phyloP scores from a whole-genome alignment of 495 filamentous ascomycete genomes.

The Lineolata rhizophorae region DNA sequence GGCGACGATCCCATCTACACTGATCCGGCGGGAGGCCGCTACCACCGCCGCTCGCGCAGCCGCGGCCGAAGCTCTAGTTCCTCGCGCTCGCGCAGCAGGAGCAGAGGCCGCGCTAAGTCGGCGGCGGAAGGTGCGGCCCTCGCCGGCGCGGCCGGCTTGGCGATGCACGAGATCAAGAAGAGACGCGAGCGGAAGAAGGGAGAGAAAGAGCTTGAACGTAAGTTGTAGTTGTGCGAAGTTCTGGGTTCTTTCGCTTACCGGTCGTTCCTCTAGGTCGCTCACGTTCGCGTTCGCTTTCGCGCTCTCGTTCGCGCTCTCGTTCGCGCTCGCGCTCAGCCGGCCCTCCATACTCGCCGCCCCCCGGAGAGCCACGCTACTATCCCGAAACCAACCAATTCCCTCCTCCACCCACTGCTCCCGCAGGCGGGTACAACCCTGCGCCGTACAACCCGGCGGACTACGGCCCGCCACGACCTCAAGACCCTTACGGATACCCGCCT shows the following conservation, averaged over 20 bases:
- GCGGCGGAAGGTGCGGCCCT: conserved; percentile 47
- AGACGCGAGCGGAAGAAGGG: conserved; percentile 36
- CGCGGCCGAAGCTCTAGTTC: background rate
- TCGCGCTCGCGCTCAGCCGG: no score
- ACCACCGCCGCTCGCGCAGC: conserved; percentile 7
- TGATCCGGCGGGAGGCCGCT: conserved; percentile 6
- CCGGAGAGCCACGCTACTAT: conserved; percentile 14
- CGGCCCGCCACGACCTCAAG: conserved; percentile 5
- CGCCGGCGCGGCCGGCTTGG: conserved; percentile 52
- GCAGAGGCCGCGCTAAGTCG: conserved; percentile 26
- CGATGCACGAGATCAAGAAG: conserved; percentile 47
- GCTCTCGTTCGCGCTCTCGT: no score
- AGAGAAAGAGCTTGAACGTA: conserved; percentile 16
- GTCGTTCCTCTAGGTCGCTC: no score
- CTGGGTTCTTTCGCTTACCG: conserved; percentile 18
- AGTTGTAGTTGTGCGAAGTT: conserved; percentile 12
- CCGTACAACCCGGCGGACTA: conserved; percentile 25
- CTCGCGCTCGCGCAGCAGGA: conserved; percentile 9
- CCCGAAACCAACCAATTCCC: conserved; percentile 20
- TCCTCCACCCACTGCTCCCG: conserved; percentile 13
- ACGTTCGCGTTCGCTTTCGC: no score
- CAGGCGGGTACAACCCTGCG: conserved; percentile 6
- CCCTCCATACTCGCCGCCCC: conserved; percentile 21
- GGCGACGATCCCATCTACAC: conserved; percentile 32
- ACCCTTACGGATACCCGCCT: background rate